phyloP scores from a whole-genome alignment of 768 basidiomycete genomes.

The Dentipellis sp. region DNA sequence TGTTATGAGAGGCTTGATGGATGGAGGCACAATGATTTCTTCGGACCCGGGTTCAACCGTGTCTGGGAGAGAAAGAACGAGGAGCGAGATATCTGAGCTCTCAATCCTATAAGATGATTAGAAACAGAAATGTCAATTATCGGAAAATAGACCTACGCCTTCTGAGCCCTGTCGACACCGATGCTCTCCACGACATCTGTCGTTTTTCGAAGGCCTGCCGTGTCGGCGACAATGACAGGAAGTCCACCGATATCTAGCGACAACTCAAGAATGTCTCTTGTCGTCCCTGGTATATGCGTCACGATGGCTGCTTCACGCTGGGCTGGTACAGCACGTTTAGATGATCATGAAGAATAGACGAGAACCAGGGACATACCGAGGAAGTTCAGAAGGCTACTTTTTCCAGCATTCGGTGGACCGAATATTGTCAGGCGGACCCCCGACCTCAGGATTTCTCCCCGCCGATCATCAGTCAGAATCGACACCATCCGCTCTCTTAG shows the following conservation, averaged over 20 bases:
- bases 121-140: not conserved
- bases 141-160: slow-evolving; percentile 39
- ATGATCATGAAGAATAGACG: not conserved
- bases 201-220: slow-evolving; percentile 72
- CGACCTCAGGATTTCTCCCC: slow-evolving; percentile 76
- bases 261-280: slow-evolving; percentile 78
- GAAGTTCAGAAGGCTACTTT: slow-evolving; percentile 81
- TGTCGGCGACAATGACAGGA: slow-evolving; percentile 75
- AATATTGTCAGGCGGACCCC: slow-evolving; percentile 84
- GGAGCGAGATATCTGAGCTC: slow-evolving; percentile 64
- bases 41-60: slow-evolving; percentile 10
- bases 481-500: no score
- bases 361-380: slow-evolving; percentile 37
- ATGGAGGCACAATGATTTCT: slow-evolving; percentile 28
- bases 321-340: slow-evolving; percentile 33
- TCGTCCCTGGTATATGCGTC: slow-evolving; percentile 81
- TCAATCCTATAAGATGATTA: slow-evolving; percentile 38
- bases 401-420: slow-evolving; percentile 92
- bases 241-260: slow-evolving; percentile 84
- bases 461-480: slow-evolving; percentile 60
- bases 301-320: slow-evolving; percentile 87
- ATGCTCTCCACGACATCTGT: slow-evolving; percentile 70
- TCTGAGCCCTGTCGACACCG: slow-evolving; percentile 66
- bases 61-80: slow-evolving; percentile 67
- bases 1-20: slow-evolving; percentile 39